Evolutionary conservation across 1,284 basidiomycete genomes (phyloP), one percentile per base, ranked within the genome.

Genomic region (Retiboletus flavoniger): DNA sequence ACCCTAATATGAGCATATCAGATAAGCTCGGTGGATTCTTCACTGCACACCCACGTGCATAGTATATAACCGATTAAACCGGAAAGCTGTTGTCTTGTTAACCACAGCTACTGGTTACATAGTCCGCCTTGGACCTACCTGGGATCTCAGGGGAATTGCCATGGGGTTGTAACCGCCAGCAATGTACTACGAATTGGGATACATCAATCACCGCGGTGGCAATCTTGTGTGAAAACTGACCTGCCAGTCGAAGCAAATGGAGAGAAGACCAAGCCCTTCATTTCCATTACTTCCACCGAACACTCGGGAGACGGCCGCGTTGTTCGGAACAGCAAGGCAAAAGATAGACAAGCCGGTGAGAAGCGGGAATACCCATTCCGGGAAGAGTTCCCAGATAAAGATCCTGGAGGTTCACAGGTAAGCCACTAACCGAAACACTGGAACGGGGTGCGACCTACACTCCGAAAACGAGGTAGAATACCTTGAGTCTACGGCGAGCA

Each of bases 261-360:
- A 74, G 24, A 81, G 63, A 31, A 82, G 56, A 8, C 78, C 79
- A 24, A 82, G 73, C 16, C 80, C 80, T 63, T 85, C 79, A 55
- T 86, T 84, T 57, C 82, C 82, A 58, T 80, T 80, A 4, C 75
- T 79, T 24, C 83, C 82, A 41, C 84, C 83, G 50, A 87, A 85
- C 3, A 87, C 64, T 31, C 77, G 76, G 2, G 82, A 78, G 62
- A 85, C 77, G 24, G 76, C 67, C 0, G 72, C 58, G 21, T 68
- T 79, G 19, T 72, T 68, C 47, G 75, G 82, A 55, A 78, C 74
- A 8, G 81, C 84, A 16, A 87, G 70, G 57, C 85, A 87, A 65
- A 85, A 78, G 31, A 87, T 76, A 1, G 69, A 81, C 32, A 82
- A 58, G 4, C 80, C 80, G 0, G 78, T 80, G 19, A 80, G 69